These are phyloP conservation scores for Suillus subalutaceus DNA, from an alignment of 768 basidiomycete species.

Conservation along the genomic window DNA sequence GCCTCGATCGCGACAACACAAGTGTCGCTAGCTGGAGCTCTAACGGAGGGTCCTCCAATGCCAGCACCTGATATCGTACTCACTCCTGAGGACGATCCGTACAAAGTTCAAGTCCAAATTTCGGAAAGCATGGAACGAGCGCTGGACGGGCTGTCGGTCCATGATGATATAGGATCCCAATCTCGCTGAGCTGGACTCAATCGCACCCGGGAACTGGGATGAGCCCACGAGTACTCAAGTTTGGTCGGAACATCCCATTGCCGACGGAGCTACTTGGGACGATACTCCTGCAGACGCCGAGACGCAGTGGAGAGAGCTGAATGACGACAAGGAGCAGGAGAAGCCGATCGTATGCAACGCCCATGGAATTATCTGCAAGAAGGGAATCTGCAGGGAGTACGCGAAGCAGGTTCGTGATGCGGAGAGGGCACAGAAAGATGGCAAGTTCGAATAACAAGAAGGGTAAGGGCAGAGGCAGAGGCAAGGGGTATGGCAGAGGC, in stretches of 20 bases:
- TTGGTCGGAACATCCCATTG: background rate
- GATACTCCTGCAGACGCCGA: conserved; percentile 25
- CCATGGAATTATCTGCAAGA: conserved; percentile 39
- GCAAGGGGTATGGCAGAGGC: conserved; percentile 1
- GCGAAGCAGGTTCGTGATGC: conserved; percentile 26
- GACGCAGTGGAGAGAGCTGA: conserved; percentile 21
- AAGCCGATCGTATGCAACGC: conserved; percentile 29
- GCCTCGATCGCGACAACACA: conserved; percentile 15
- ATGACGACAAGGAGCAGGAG: conserved; percentile 8
- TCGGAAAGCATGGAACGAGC: conserved; percentile 33
- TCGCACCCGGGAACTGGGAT: conserved; percentile 29
- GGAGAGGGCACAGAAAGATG: conserved; percentile 22
- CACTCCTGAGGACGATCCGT: conserved; percentile 30
- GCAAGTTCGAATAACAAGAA: conserved; percentile 19
- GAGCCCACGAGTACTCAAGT: conserved; percentile 6
- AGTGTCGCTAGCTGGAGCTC: conserved; percentile 29
- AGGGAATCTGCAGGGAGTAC: conserved; percentile 40
- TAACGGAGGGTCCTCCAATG: conserved; percentile 19
- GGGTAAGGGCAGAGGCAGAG: conserved; percentile 10
- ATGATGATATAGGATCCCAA: conserved; percentile 15
- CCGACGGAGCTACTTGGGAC: conserved; percentile 15
- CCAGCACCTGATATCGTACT: conserved; percentile 33
- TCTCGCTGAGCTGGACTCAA: conserved; percentile 24
- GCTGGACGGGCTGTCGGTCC: conserved; percentile 28
- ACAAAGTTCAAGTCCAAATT: conserved; percentile 23